Conservation (phyloP, 305 asterid genomes). For the Petunia hybrid region DNA sequence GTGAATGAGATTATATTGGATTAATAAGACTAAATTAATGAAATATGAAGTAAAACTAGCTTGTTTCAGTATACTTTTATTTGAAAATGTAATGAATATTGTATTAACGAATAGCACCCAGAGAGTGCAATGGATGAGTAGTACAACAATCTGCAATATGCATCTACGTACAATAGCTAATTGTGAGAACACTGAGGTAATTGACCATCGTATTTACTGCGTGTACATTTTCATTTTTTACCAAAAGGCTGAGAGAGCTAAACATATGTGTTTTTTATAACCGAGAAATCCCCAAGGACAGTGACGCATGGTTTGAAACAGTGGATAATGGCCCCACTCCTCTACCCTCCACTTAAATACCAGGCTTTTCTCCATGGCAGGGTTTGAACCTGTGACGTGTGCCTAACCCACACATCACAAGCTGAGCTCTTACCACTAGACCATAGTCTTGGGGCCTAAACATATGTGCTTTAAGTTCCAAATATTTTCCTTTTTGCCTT, state of each 20-base stretch:
- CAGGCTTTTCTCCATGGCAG: no score
- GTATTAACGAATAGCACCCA: neutral
- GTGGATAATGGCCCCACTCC: no score
- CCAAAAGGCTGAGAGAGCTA: neutral
- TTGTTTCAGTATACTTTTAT: neutral
- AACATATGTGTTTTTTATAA: no score
- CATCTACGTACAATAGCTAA: slow-evolving; percentile 18
- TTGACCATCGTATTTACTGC: neutral
- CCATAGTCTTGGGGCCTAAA: no score
- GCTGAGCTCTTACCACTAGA: no score
- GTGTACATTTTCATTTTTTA: neutral
- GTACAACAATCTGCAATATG: neutral
- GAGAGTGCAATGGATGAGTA: slow-evolving; percentile 8
- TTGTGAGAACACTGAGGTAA: neutral
- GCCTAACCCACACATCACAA: no score
- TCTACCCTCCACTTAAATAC: no score
- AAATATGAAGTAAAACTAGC: slow-evolving; percentile 21
- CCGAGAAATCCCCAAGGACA: no score
- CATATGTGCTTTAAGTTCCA: neutral
- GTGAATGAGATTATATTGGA: neutral
- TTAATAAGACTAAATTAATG: neutral
- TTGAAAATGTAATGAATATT: neutral
- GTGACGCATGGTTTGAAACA: no score
- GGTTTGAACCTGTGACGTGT: no score
- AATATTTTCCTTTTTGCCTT: slow-evolving; percentile 4